phyloP scores from a whole-genome alignment of 2,329 filamentous ascomycete genomes.

The Balansia obtecta region DNA sequence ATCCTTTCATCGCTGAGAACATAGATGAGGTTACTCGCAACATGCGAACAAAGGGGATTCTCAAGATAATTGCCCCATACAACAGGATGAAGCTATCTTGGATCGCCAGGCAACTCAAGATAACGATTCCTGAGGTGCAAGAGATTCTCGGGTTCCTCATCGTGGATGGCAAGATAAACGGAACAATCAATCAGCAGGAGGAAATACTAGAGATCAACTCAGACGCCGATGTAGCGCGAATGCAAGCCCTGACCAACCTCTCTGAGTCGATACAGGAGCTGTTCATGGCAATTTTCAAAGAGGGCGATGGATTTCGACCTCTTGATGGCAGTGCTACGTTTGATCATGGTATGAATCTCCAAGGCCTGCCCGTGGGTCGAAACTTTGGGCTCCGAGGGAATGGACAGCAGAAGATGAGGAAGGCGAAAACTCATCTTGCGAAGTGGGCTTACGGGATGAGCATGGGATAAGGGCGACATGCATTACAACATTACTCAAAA shows the following conservation, averaged over 20 bases:
- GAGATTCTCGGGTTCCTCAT: slow-evolving; percentile 95
- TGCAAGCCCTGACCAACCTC: slow-evolving; percentile 62
- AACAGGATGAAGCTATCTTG: slow-evolving; percentile 80
- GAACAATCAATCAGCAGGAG: slow-evolving; percentile 78
- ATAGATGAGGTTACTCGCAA: slow-evolving; percentile 98
- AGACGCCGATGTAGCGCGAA: slow-evolving; percentile 59
- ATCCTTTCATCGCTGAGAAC: slow-evolving; percentile 96
- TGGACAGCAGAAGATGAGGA: slow-evolving; percentile 5
- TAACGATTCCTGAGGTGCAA: slow-evolving; percentile 74
- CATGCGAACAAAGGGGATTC: slow-evolving; percentile 90
- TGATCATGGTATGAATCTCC: slow-evolving; percentile 19
- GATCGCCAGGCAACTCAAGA: slow-evolving; percentile 79
- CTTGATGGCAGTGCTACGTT: slow-evolving; percentile 14
- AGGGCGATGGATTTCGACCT: slow-evolving; percentile 56
- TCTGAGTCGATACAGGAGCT: slow-evolving; percentile 56
- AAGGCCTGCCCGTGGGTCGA: slow-evolving; percentile 10
- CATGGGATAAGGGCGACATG: not conserved
- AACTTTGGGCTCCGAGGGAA: slow-evolving; percentile 1
- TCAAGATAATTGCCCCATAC: slow-evolving; percentile 90
- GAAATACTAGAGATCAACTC: slow-evolving; percentile 74
- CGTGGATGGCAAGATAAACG: slow-evolving; percentile 74
- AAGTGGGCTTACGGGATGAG: slow-evolving; percentile 2
- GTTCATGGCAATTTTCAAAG: slow-evolving; percentile 61
- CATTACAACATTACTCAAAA: not conserved
- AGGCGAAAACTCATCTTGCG: not conserved